phyloP scores from a whole-genome alignment of 306 rosid genomes.

The Hippophae tibetana region DNA sequence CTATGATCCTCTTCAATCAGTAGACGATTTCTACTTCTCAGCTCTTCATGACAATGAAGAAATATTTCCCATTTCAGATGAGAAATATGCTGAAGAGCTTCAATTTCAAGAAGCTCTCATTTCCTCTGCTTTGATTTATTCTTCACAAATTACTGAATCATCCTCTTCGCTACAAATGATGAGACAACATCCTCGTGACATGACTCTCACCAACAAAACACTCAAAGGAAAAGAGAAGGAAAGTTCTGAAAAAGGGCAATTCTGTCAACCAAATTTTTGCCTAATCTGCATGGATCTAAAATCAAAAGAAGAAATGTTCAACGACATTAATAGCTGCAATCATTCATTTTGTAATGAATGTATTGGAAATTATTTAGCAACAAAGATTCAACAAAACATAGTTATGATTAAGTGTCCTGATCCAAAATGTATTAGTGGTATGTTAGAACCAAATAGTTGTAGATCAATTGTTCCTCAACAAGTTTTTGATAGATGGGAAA shows the following conservation, averaged over 20 bases:
- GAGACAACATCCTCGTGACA: neutral
- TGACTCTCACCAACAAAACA: neutral
- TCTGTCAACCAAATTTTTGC: slow-evolving; percentile 14
- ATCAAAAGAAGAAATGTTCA: slow-evolving; percentile 29
- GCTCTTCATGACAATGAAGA: slow-evolving; percentile 35
- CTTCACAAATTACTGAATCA: neutral
- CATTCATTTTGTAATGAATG: slow-evolving; percentile 46
- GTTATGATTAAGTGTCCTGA: slow-evolving; percentile 44
- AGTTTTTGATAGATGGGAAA: slow-evolving; percentile 54
- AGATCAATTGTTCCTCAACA: slow-evolving; percentile 27
- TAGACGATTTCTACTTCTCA: slow-evolving; percentile 54
- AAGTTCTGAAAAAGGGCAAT: slow-evolving; percentile 14
- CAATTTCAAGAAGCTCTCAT: slow-evolving; percentile 50
- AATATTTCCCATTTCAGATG: slow-evolving; percentile 51
- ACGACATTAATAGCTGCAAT: slow-evolving; percentile 22
- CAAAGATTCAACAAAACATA: slow-evolving; percentile 38
- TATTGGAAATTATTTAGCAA: slow-evolving; percentile 27
- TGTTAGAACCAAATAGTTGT: slow-evolving; percentile 36
- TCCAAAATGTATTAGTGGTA: slow-evolving; percentile 27
- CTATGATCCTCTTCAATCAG: neutral
- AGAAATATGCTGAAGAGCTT: slow-evolving; percentile 42
- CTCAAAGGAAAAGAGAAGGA: slow-evolving; percentile 17
- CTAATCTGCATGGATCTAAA: slow-evolving; percentile 48
- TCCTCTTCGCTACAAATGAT: neutral
- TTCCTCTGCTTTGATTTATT: slow-evolving; percentile 25